phyloP scores from a whole-genome alignment of 176 grass and related monocot species.

The Musa itinerans region DNA sequence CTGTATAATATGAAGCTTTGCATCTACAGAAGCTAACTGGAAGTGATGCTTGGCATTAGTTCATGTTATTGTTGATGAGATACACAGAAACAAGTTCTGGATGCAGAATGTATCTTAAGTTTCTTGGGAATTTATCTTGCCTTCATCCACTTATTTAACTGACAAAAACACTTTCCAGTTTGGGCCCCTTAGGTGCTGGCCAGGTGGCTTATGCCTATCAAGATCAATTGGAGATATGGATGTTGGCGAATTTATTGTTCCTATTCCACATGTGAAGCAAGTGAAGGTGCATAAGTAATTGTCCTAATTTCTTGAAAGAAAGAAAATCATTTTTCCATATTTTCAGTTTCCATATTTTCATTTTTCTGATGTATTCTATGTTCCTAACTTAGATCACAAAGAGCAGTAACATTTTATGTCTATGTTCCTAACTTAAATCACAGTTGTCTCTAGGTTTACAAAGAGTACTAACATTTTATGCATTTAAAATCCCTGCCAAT shows the following conservation, averaged over 20 bases:
- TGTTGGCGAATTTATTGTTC: slow-evolving; percentile 92
- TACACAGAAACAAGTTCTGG: neutral
- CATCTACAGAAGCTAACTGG: neutral
- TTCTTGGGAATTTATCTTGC: neutral
- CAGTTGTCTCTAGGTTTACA: neutral
- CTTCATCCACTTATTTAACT: neutral
- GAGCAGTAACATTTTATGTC: neutral
- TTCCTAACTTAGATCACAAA: neutral
- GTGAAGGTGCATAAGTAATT: slow-evolving; percentile 65
- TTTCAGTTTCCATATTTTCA: neutral
- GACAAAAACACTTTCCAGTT: slow-evolving; percentile 44
- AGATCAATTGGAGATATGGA: slow-evolving; percentile 96
- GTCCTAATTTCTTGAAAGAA: neutral
- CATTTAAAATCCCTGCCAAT: neutral
- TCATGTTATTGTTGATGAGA: neutral
- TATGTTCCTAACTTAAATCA: neutral
- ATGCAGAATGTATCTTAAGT: neutral
- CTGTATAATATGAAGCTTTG: neutral
- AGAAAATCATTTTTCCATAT: neutral
- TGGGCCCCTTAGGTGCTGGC: slow-evolving; percentile 98
- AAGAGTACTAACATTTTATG: neutral
- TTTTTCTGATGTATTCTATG: neutral
- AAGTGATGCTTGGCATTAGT: neutral
- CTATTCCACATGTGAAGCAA: slow-evolving; percentile 98
- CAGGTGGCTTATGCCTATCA: slow-evolving; percentile 93